Percentiles rank a stretch among this genome's conserved stretches.
These are phyloP conservation scores for Nemania bipapillata DNA, from an alignment of 2,329 filamentous ascomycete species.

Conservation along the genomic window DNA sequence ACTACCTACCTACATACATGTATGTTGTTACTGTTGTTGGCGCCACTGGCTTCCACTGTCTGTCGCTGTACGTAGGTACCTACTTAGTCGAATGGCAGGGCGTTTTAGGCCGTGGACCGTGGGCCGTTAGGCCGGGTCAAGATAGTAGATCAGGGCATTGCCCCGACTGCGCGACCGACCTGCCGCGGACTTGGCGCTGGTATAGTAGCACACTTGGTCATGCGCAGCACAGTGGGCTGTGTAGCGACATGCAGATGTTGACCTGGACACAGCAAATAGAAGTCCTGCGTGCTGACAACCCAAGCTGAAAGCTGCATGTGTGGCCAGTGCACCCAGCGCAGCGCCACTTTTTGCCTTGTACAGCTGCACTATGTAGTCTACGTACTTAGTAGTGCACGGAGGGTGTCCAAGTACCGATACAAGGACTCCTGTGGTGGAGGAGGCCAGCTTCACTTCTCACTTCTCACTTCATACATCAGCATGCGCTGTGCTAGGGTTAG, in stretches of 20 bases:
- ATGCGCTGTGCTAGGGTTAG: constrained; percentile 16
- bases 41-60: background rate
- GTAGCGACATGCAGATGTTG: constrained; percentile 48
- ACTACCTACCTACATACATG: constrained; percentile 1
- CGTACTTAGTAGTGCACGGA: constrained; percentile 2
- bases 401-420: constrained; percentile 36
- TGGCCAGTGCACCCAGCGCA: constrained; percentile 45
- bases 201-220: constrained; percentile 35
- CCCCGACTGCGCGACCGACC: constrained; percentile 37
- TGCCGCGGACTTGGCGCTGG: constrained; percentile 32
- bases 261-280: constrained; percentile 46
- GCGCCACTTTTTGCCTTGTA: constrained; percentile 42
- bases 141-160: constrained; percentile 33
- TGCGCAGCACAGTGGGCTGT: constrained; percentile 49
- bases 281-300: constrained; percentile 43
- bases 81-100: background rate
- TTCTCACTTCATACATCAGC: background rate
- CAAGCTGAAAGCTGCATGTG: constrained; percentile 50
- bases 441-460: constrained; percentile 8
- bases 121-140: constrained; percentile 36
- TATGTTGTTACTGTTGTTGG: background rate
- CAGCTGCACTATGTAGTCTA: constrained; percentile 11
- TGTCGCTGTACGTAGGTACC: background rate
- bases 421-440: constrained; percentile 23
- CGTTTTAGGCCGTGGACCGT: constrained; percentile 20